Base-by-base conservation (phyloP, 352 stramenopile species). In the Globisporangium canariense region DNA sequence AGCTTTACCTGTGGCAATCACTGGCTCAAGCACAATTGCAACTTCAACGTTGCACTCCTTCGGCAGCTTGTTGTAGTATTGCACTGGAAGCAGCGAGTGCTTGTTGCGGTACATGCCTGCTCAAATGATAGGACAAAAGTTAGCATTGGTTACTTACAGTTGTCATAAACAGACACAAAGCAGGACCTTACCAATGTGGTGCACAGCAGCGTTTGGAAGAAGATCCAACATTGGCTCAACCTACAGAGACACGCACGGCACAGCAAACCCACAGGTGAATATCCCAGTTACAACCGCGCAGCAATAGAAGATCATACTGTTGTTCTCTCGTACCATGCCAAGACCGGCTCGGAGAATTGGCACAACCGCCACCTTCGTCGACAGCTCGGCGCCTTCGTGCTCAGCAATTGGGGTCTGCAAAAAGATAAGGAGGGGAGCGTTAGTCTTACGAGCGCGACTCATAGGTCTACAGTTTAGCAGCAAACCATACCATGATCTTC, bases 61-160 rank as follows among this genome's bases (percentile, higher is more conserved):
- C 2, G 97, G 97, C 3, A 99, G 79, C 66, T 98, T 96, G 86
- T 99, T 99, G 81, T 99, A 99, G 83, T 99, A 99, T 68, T 99
- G 93, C n/a, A 99, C 94, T 3, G 96, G 97, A 32, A 98, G 67
- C 9, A 98, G 76, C 50, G 83, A 93, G 52, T 93, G 79, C 61
- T 97, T 97, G 74, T 93, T 91, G 59, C 88, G 86, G 73, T 97
- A 97, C 83, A 94, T 94, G 52, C 85, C 85, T 92, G 46, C 0
- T 22, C 9, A 36, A 11, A 47, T 22, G 5, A 9, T 10, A 25
- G 2, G 20, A 50, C 14, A 9, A 1, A 14, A 30, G 20, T 57
- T 20, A 52, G 45, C 10, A 28, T 28, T 28, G 25, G 25, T 28
- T 28, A 28, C 25, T 28, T 28, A 28, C 25, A 28, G 25, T 28